Evolutionary conservation across 2,329 filamentous ascomycete species (phyloP), one percentile per base, ranked within the genome.

Genomic region (Pseudogymnoascus sp.): DNA sequence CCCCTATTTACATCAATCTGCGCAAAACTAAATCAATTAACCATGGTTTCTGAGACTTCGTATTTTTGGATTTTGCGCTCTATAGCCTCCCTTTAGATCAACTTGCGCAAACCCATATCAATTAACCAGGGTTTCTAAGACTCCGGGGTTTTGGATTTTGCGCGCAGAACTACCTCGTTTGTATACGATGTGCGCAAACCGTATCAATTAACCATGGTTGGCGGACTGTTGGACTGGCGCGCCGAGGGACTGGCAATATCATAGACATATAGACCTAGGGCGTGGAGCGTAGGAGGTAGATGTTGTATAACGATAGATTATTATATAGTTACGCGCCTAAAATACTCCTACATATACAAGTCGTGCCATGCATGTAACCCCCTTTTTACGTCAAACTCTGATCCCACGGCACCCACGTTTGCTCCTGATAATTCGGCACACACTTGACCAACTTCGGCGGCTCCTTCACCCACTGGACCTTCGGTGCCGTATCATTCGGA

Each of bases 391-490:
- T 12, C 35, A 60, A 28, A 38, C 58, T 41, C 33, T 60, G 14
- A n/a, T 60, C 58, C 58, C 58, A 60, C 7, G 58, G 35, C 19
- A 62, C 52, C 52, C 52, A 62, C 1, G 33, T 60, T 58, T 62
- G 61, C 5, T 41, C 22, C 36, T 38, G 23, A 23, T 62, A 62
- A 60, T 61, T 45, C 35, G 35, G 35, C 61, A 62, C 36, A 61
- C 61, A 62, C n/a, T 62, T 62, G 4, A 62, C 61, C 33, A 36
- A 22, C 19, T 36, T 60, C n/a, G 61, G 61, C 60, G 52, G 61
- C 8, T 60, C 39, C 16, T 28, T 45, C 23, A 23, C 35, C 61
- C 61, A 62, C 35, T 60, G 33, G 14, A 62, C 25, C 23, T 30
- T 60, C 2, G 6, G 12, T 14, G 19, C 11, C 14, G 19, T 19